phyloP scores from a whole-genome alignment of 2,329 filamentous ascomycete species.

The Graphilbum fragrans region DNA sequence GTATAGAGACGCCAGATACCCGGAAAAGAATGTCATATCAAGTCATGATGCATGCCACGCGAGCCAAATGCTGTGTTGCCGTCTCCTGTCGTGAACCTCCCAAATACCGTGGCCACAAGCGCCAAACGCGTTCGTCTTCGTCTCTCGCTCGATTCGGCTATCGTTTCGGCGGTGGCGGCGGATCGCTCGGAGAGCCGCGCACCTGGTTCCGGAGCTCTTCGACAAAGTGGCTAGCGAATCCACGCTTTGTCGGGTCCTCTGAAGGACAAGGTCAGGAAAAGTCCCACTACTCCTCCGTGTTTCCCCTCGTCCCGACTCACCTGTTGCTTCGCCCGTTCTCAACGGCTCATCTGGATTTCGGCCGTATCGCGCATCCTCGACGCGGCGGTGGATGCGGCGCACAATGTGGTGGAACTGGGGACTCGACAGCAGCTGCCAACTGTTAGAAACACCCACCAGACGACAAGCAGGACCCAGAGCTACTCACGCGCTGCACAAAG shows the following conservation, averaged over 20 bases:
- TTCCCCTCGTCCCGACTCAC: constrained; percentile 15
- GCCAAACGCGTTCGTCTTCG: no score
- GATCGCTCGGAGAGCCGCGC: constrained; percentile 19
- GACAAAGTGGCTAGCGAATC: constrained; percentile 34
- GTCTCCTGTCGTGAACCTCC: no score
- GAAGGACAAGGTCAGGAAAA: background rate
- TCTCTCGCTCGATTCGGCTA: no score
- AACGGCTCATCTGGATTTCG: constrained; percentile 38
- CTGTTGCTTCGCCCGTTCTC: constrained; percentile 38
- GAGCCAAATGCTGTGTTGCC: no score
- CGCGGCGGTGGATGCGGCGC: constrained; percentile 35
- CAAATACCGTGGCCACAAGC: no score
- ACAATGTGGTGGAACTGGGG: constrained; percentile 40
- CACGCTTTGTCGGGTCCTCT: constrained; percentile 20
- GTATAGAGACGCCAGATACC: no score
- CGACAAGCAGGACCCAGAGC: background rate
- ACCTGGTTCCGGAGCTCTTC: constrained; percentile 39
- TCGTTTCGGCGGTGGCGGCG: background rate
- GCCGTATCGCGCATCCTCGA: constrained; percentile 36
- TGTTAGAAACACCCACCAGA: background rate
- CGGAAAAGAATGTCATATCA: no score
- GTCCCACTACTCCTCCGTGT: no score
- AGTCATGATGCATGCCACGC: no score
- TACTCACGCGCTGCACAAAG: constrained; percentile 8
- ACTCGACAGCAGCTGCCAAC: constrained; percentile 32